Percentiles rank a stretch among this genome's conserved stretches.
Conservation (phyloP, 345 rosid species). For the Pistacia vera region DNA sequence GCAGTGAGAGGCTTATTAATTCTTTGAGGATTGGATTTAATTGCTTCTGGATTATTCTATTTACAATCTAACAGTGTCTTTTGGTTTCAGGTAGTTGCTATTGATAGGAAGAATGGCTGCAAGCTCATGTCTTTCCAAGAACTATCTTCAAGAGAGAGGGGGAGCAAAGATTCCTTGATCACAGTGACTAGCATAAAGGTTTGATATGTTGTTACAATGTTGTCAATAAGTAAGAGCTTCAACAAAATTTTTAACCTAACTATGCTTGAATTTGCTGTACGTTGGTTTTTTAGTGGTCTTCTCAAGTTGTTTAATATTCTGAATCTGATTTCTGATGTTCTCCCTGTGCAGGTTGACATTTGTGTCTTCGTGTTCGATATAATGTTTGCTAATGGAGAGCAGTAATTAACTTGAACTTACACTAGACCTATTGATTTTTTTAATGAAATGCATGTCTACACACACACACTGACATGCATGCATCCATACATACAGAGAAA, state of each 20-base stretch:
- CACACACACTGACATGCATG: not conserved
- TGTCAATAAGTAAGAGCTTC: not conserved
- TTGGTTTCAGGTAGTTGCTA: slow-evolving; percentile 74
- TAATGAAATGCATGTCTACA: not conserved
- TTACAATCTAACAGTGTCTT: slow-evolving; percentile 11
- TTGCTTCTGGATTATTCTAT: not conserved
- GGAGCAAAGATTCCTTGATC: slow-evolving; percentile 65
- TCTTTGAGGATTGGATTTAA: slow-evolving; percentile 1
- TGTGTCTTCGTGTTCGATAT: slow-evolving; percentile 83
- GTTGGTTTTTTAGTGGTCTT: not conserved
- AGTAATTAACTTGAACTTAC: slow-evolving; percentile 51
- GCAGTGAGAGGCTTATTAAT: slow-evolving; percentile 15
- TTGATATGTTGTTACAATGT: slow-evolving; percentile 10
- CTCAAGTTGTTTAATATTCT: slow-evolving; percentile 8
- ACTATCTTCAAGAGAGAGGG: slow-evolving; percentile 85
- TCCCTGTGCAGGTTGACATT: slow-evolving; percentile 70
- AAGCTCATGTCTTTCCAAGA: slow-evolving; percentile 95
- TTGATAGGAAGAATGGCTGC: slow-evolving; percentile 69
- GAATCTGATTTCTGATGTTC: slow-evolving; percentile 10
- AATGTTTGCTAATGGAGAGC: slow-evolving; percentile 86
- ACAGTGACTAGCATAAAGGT: slow-evolving; percentile 71
- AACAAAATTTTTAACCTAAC: slow-evolving; percentile 3
- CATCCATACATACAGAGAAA: not conserved
- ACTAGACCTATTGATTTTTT: slow-evolving; percentile 15
- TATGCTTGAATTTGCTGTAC: not conserved